Conservation (phyloP, 2,329 filamentous ascomycete species). For the Fusarium pilosicola region DNA sequence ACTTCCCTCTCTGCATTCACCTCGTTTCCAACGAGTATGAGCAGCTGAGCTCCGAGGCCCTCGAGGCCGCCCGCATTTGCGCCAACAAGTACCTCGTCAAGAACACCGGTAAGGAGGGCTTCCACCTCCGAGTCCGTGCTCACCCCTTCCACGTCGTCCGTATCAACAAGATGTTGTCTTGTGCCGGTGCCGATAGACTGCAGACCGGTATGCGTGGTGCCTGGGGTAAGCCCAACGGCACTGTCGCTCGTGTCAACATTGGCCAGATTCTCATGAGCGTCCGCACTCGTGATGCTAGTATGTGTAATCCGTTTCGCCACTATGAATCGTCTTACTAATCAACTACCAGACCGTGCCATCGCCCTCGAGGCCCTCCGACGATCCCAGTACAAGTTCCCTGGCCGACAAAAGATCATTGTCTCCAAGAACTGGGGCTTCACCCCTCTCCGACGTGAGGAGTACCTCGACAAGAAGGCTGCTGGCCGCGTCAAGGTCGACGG, state of each 20-base stretch:
- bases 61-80: conserved; percentile 99
- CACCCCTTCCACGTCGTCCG: conserved; percentile 99
- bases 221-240: conserved; percentile 99
- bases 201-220: conserved; percentile 99
- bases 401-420: conserved; percentile 99
- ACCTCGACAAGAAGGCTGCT: conserved; percentile 92
- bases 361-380: conserved; percentile 99
- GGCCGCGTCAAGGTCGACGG: conserved; percentile 96
- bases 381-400: conserved; percentile 99
- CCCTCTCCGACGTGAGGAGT: conserved; percentile 96
- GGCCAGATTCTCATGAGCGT: conserved; percentile 98
- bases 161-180: conserved; percentile 99
- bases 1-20: conserved; percentile 99
- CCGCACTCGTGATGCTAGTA: conserved; percentile 93
- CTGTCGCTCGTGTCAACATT: conserved; percentile 99
- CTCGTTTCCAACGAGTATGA: conserved; percentile 99
- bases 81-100: conserved; percentile 97
- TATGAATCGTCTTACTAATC: conserved; percentile 43
- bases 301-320: conserved; percentile 50
- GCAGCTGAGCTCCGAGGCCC: conserved; percentile 99
- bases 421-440: conserved; percentile 99
- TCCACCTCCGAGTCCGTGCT: conserved; percentile 82
- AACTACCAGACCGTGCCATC: conserved; percentile 76
- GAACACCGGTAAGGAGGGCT: conserved; percentile 76
- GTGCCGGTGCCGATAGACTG: conserved; percentile 99